phyloP scores from a whole-genome alignment of 192 early-diverging fungal genomes.

The Dissophora ornata region DNA sequence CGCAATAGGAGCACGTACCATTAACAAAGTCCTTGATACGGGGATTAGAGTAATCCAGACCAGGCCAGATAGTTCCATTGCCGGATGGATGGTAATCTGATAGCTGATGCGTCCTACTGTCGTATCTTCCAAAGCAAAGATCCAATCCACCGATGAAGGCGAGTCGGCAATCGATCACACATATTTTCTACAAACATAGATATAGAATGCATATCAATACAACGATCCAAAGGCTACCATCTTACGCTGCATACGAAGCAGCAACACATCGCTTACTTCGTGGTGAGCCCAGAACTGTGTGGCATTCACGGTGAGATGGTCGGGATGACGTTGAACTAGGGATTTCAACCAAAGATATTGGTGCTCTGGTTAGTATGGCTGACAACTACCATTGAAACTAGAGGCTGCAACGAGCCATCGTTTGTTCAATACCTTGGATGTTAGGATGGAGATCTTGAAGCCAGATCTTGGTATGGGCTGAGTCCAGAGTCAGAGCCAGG shows the following conservation, averaged over 20 bases:
- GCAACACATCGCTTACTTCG: no score
- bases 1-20: conserved; percentile 55
- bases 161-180: conserved; percentile 74
- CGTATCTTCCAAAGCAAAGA: conserved; percentile 87
- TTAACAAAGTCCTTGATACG: conserved; percentile 81
- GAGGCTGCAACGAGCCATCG: no score
- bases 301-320: conserved; percentile 76
- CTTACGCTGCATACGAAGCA: no score
- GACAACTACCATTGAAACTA: no score
- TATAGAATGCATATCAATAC: background rate
- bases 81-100: conserved; percentile 72
- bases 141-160: conserved; percentile 87
- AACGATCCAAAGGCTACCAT: no score
- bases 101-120: conserved; percentile 81
- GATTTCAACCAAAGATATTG: background rate
- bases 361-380: no score
- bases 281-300: conserved; percentile 92
- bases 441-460: conserved; percentile 79
- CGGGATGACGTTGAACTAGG: conserved; percentile 85
- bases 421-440: conserved; percentile 69
- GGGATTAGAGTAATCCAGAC: conserved; percentile 91
- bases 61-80: conserved; percentile 66
- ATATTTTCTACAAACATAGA: conserved; percentile 62
- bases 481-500: conserved; percentile 79
- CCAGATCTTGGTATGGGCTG: conserved; percentile 79